Evolutionary conservation across 2,329 filamentous ascomycete species (phyloP), one percentile per base, ranked within the genome.

Genomic region (Sarocladium brachiariae): DNA sequence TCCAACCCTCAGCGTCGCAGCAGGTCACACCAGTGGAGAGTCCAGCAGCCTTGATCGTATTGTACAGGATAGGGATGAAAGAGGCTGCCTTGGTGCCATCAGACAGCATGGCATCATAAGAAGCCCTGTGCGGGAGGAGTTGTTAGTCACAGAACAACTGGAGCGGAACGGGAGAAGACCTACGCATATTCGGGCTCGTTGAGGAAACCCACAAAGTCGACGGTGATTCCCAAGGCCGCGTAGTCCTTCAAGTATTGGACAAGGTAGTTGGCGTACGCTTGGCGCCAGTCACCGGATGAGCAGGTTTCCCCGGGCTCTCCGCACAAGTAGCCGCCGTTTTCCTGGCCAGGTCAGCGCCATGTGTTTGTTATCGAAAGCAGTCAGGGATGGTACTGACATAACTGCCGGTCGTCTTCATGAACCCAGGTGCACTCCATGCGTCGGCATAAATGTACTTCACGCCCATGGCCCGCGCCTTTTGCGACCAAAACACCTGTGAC

Each of bases 341-440:
- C 30, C 30, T n/a, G n/a, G n/a, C n/a, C n/a, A n/a, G n/a, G n/a
- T n/a, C n/a, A n/a, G n/a, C n/a, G n/a, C n/a, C n/a, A n/a, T n/a
- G n/a, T n/a, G n/a, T n/a, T n/a, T n/a, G n/a, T n/a, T n/a, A n/a
- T n/a, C n/a, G n/a, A n/a, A n/a, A n/a, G n/a, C n/a, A n/a, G n/a
- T n/a, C n/a, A n/a, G n/a, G n/a, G n/a, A n/a, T n/a, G n/a, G n/a
- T n/a, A 31, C 30, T 31, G 14, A 31, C 30, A 31, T 31, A 31
- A 14, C 30, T 31, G 30, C 30, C 30, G 50, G 75, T 75, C 4
- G 68, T 75, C 64, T 76, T 76, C 74, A 77, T 77, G 56, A 69
- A 76, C 0, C 70, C 71, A 0, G 72, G 73, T 0, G 73, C 73
- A 52, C 67, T 71, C 74, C 74, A 77, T 0, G 74, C 72, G 59